These are phyloP conservation scores for Drechslerella coelobrocha DNA, from an alignment of 2,329 filamentous ascomycete species.

Conservation along the genomic window DNA sequence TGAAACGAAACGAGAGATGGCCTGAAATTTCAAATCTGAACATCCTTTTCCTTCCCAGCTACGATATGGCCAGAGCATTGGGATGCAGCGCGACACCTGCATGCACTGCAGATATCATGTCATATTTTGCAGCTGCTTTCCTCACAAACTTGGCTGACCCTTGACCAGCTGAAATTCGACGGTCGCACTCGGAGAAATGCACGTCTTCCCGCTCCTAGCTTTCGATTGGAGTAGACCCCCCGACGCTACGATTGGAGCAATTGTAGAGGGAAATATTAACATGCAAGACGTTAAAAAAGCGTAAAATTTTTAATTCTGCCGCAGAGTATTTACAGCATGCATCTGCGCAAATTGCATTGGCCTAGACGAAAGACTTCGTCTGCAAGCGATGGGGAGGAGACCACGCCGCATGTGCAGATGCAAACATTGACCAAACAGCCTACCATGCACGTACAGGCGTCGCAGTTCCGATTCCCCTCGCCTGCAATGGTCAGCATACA, in stretches of 20 bases:
- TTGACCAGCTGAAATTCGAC: constrained; percentile 42
- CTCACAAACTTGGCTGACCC: constrained; percentile 15
- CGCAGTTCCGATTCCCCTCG: too few species aligned
- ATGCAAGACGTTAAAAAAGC: too few species aligned
- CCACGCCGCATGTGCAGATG: too few species aligned
- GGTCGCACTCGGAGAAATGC: constrained; percentile 42
- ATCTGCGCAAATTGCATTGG: not conserved
- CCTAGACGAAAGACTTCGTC: not conserved
- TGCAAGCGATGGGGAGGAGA: too few species aligned
- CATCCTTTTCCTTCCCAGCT: not conserved
- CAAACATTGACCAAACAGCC: too few species aligned
- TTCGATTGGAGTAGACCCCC: not conserved
- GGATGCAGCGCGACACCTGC: not conserved
- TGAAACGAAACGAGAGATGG: not conserved
- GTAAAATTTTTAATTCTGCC: too few species aligned
- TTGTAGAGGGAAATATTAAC: too few species aligned
- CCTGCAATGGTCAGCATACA: too few species aligned
- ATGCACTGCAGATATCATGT: not conserved
- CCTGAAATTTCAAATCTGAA: not conserved
- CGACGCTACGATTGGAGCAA: too few species aligned
- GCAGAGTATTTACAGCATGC: too few species aligned
- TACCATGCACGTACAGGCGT: too few species aligned
- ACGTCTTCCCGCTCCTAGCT: constrained; percentile 14
- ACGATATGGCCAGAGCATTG: not conserved
- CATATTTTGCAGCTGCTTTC: not conserved